phyloP scores from a whole-genome alignment of 495 filamentous ascomycete genomes.

The Wilcoxina mikolae region DNA sequence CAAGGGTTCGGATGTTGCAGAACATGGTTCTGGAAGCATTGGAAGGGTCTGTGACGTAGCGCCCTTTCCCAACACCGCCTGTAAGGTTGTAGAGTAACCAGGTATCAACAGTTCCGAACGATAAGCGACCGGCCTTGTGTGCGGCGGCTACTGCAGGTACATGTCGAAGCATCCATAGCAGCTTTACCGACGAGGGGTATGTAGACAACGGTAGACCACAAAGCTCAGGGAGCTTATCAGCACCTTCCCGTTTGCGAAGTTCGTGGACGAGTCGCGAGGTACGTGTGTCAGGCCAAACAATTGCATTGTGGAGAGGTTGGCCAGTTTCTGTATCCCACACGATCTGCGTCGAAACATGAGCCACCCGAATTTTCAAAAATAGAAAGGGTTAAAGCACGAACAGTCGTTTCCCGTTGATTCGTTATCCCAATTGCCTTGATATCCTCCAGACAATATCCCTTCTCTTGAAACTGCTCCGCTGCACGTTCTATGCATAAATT shows the following conservation, averaged over 20 bases:
- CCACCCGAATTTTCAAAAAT: not conserved
- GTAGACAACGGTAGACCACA: conserved; percentile 86
- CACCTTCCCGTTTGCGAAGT: conserved; percentile 46
- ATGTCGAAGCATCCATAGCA: conserved; percentile 72
- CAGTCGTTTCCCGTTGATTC: conserved; percentile 82
- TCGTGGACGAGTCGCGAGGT: conserved; percentile 61
- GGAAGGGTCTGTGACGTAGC: conserved; percentile 76
- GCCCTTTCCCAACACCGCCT: conserved; percentile 50
- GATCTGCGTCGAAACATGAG: conserved; percentile 28
- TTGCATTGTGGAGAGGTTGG: conserved; percentile 72
- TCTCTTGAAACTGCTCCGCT: conserved; percentile 51
- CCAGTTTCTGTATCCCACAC: conserved; percentile 84
- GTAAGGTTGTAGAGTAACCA: conserved; percentile 89
- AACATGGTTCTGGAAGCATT: conserved; percentile 96
- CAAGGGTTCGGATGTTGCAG: conserved; percentile 73
- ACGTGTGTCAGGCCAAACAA: conserved; percentile 89
- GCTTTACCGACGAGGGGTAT: conserved; percentile 81
- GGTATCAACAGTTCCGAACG: conserved; percentile 86
- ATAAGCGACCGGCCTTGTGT: conserved; percentile 63
- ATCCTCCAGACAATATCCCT: conserved; percentile 53
- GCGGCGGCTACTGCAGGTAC: conserved; percentile 56
- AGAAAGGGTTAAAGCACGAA: not conserved
- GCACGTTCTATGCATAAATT: conserved; percentile 74
- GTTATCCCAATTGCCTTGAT: conserved; percentile 86
- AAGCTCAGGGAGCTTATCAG: conserved; percentile 54